Conservation (phyloP, 2,329 filamentous ascomycete genomes). For the Fulvia fulva region DNA sequence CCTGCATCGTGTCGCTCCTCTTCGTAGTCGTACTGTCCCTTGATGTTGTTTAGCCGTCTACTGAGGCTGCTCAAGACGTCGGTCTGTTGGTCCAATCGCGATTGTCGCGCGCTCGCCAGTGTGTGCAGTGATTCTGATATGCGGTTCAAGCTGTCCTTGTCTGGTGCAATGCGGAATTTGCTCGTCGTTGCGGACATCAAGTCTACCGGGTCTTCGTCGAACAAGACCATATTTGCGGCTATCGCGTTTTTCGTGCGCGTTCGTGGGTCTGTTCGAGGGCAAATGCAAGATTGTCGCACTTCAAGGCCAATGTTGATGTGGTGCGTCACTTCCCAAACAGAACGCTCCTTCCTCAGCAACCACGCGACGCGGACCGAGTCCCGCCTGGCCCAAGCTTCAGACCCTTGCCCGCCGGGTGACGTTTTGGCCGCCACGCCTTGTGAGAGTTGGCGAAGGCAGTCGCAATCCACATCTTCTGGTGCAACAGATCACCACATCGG, state of each 20-base stretch:
- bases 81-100: conserved; percentile 54
- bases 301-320: background rate
- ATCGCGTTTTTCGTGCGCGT: background rate
- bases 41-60: conserved; percentile 70
- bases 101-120: conserved; percentile 76
- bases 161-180: conserved; percentile 91
- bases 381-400: background rate
- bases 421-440: background rate
- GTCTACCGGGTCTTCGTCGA: conserved; percentile 86
- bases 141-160: conserved; percentile 78
- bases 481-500: background rate
- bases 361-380: conserved; percentile 3
- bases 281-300: too few relatives aligned
- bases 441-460: background rate
- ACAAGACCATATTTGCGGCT: conserved; percentile 64
- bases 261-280: background rate
- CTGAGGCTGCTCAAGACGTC: conserved; percentile 54
- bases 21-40: conserved; percentile 72
- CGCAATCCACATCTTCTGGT: conserved; percentile 4
- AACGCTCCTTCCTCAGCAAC: background rate
- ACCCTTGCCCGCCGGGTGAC: background rate
- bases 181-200: conserved; percentile 86
- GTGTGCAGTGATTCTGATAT: conserved; percentile 79
- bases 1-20: conserved; percentile 69
- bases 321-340: conserved; percentile 8